Percentiles rank a stretch among this genome's conserved stretches.
Evolutionary conservation across 179 eudicot genomes (phyloP).

Genomic region (Beta lomatogona): DNA sequence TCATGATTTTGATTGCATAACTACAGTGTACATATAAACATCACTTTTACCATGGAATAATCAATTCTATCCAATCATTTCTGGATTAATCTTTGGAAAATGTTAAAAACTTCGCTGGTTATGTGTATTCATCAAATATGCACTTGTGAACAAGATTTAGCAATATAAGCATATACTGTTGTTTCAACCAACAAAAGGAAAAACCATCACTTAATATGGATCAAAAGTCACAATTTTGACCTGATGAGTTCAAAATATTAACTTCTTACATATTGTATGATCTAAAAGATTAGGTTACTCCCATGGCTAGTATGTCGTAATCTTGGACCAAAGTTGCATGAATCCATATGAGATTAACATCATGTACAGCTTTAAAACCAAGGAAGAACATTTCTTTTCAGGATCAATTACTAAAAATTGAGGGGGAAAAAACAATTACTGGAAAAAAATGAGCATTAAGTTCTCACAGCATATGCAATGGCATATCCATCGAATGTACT

Average conservation of each 20-base stretch:
- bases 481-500: slow-evolving; percentile 99
- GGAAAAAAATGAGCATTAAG: not conserved
- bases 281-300: not conserved
- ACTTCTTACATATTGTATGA: not conserved
- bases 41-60: not conserved
- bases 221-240: too few relatives aligned
- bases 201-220: not conserved
- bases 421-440: not conserved
- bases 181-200: not conserved
- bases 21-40: not conserved
- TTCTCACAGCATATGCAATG: slow-evolving; percentile 95
- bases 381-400: not conserved
- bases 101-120: not conserved
- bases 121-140: not conserved
- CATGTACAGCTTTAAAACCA: slow-evolving; percentile 1
- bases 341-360: not conserved
- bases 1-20: not conserved
- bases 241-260: not conserved
- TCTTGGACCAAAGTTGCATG: not conserved
- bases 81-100: not conserved
- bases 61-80: not conserved
- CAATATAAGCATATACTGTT: not conserved
- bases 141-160: not conserved
- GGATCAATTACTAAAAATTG: slow-evolving; percentile 22
- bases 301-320: not conserved